Conservation (phyloP, 129 eudicot species). For the Centella asiatica region DNA sequence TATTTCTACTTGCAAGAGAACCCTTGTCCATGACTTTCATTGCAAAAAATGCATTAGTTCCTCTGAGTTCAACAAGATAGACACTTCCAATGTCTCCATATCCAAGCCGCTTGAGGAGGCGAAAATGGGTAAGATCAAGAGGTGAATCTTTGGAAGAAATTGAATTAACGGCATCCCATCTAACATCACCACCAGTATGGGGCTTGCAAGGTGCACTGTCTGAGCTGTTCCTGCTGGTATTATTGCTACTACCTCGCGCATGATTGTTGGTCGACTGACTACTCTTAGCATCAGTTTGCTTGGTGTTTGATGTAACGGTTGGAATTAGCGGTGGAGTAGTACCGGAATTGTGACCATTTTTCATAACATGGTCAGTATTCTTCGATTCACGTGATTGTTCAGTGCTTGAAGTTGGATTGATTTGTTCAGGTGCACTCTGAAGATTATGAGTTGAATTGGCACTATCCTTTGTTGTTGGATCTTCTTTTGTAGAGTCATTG, state of each 20-base stretch:
- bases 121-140: conserved; percentile 67
- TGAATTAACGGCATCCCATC: conserved; percentile 77
- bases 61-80: conserved; percentile 67
- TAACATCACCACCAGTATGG: conserved; percentile 71
- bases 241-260: conserved; percentile 17
- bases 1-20: conserved; percentile 68
- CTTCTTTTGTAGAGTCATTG: conserved; percentile 15
- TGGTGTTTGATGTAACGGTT: conserved; percentile 15
- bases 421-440: conserved; percentile 11
- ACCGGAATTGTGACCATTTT: conserved; percentile 1
- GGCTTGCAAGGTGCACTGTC: conserved; percentile 53
- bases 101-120: conserved; percentile 74
- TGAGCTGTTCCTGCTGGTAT: conserved; percentile 33
- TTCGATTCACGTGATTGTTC: conserved; percentile 7
- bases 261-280: conserved; percentile 12
- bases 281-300: conserved; percentile 9
- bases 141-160: conserved; percentile 41
- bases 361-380: conserved; percentile 15
- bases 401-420: neutral
- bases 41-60: conserved; percentile 62
- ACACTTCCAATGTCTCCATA: conserved; percentile 95
- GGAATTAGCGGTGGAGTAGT: conserved; percentile 16
- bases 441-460: conserved; percentile 1
- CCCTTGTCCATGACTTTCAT: conserved; percentile 94
- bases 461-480: neutral